Percentiles rank a stretch among this genome's conserved stretches.
phyloP scores from a whole-genome alignment of 2,329 filamentous ascomycete species.

The Teratosphaeria zuluensis region DNA sequence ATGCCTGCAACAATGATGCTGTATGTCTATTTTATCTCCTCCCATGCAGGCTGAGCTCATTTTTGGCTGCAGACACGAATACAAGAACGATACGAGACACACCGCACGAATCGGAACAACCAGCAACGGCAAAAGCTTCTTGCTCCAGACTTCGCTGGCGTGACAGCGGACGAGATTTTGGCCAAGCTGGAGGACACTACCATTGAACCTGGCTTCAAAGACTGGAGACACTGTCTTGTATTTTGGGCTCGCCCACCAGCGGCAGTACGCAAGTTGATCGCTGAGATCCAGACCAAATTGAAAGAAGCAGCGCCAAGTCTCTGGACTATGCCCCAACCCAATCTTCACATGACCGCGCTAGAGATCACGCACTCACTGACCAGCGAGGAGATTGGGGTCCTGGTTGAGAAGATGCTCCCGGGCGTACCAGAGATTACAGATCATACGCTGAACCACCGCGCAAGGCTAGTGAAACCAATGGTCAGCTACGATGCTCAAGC shows the following conservation, averaged over 20 bases:
- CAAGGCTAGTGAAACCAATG: slow-evolving; percentile 70
- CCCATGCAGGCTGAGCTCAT: not conserved
- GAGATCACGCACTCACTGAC: slow-evolving; percentile 78
- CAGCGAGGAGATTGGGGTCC: slow-evolving; percentile 52
- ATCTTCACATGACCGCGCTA: slow-evolving; percentile 75
- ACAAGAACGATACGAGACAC: slow-evolving; percentile 61
- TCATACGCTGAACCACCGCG: slow-evolving; percentile 56
- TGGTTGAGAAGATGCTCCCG: slow-evolving; percentile 50
- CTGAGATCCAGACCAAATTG: slow-evolving; percentile 54
- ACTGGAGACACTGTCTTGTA: slow-evolving; percentile 72
- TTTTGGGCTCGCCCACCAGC: slow-evolving; percentile 79
- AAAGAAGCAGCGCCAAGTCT: slow-evolving; percentile 61
- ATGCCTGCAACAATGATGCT: slow-evolving; percentile 54
- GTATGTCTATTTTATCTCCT: slow-evolving; percentile 39
- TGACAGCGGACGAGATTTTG: slow-evolving; percentile 68
- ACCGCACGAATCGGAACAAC: slow-evolving; percentile 64
- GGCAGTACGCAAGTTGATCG: slow-evolving; percentile 58
- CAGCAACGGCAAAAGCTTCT: slow-evolving; percentile 70
- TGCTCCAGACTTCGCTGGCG: slow-evolving; percentile 54
- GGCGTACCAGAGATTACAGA: slow-evolving; percentile 52
- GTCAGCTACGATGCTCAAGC: slow-evolving; percentile 79
- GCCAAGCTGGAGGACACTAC: slow-evolving; percentile 55
- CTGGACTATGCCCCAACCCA: slow-evolving; percentile 74
- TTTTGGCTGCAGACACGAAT: slow-evolving; percentile 47
- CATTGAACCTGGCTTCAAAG: slow-evolving; percentile 58